Evolutionary conservation across 208 protist species (phyloP).

Genomic region (Phytomonas sp.): DNA sequence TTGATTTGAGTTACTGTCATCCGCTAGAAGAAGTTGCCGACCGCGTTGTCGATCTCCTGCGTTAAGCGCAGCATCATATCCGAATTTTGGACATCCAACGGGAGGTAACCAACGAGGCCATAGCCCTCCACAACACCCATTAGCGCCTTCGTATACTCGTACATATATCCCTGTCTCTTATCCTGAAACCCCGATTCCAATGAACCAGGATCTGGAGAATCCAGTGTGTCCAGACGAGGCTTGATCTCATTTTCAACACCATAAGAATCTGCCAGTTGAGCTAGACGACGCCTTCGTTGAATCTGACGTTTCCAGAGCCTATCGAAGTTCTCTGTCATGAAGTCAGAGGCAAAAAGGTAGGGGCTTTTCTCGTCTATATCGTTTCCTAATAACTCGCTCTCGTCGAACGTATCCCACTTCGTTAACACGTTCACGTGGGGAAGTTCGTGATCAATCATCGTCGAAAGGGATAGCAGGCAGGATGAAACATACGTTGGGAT

Average conservation of each 20-base stretch:
- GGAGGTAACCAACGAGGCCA: slow-evolving; percentile 88
- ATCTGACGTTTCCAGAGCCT: slow-evolving; percentile 67
- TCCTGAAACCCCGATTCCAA: slow-evolving; percentile 47
- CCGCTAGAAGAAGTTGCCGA: slow-evolving; percentile 61
- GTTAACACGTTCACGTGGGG: slow-evolving; percentile 97
- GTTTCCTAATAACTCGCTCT: slow-evolving; percentile 63
- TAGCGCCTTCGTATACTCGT: slow-evolving; percentile 73
- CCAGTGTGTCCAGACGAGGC: neutral
- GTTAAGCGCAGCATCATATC: slow-evolving; percentile 84
- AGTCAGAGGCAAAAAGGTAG: slow-evolving; percentile 42
- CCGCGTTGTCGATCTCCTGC: slow-evolving; percentile 73
- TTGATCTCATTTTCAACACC: slow-evolving; percentile 12
- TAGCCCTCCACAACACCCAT: slow-evolving; percentile 94
- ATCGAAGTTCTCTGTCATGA: slow-evolving; percentile 78
- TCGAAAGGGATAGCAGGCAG: slow-evolving; percentile 91
- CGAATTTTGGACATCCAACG: slow-evolving; percentile 79
- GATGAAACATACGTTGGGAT: slow-evolving; percentile 94
- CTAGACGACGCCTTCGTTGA: slow-evolving; percentile 29
- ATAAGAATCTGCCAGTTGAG: slow-evolving; percentile 28
- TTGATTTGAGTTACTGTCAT: neutral
- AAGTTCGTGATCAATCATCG: slow-evolving; percentile 94
- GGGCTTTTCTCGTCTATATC: slow-evolving; percentile 54
- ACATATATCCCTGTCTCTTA: slow-evolving; percentile 55
- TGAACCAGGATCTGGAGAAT: neutral
- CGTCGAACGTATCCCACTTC: slow-evolving; percentile 93